phyloP scores from a whole-genome alignment of 2,329 filamentous ascomycete genomes.

The Neocatenulostroma microsporum region DNA sequence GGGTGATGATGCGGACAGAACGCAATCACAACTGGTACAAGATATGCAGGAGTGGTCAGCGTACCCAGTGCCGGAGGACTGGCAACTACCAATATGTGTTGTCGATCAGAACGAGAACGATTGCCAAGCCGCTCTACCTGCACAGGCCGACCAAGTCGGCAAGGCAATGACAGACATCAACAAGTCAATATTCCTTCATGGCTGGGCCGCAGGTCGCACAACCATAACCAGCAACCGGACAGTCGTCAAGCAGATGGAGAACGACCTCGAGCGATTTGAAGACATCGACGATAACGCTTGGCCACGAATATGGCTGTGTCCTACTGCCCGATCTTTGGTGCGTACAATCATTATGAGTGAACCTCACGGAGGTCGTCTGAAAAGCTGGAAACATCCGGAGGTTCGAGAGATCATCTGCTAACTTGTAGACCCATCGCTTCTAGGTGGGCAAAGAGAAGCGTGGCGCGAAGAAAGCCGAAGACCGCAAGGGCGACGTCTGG shows the following conservation, averaged over 20 bases:
- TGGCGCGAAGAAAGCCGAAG: conserved; percentile 2
- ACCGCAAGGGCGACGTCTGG: conserved; percentile 11
- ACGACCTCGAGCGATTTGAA: conserved; percentile 47
- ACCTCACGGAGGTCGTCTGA: too few relatives aligned
- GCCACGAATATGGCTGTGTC: conserved; percentile 57
- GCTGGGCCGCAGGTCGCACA: conserved; percentile 56
- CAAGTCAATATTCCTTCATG: conserved; percentile 63
- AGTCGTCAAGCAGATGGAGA: conserved; percentile 59
- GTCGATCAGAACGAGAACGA: conserved; percentile 39
- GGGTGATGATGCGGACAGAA: conserved; percentile 34
- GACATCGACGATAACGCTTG: conserved; percentile 44
- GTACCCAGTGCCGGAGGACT: conserved; percentile 46
- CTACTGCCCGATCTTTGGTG: conserved; percentile 57
- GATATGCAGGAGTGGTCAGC: conserved; percentile 42
- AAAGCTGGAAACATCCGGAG: too few relatives aligned
- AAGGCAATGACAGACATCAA: conserved; percentile 54
- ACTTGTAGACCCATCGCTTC: too few relatives aligned
- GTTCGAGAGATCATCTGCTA: too few relatives aligned
- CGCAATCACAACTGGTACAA: conserved; percentile 23
- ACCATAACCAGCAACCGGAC: conserved; percentile 65
- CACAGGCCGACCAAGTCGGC: conserved; percentile 37
- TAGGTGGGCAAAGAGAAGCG: conserved; percentile 58
- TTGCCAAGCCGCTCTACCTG: conserved; percentile 38
- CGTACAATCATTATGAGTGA: too few relatives aligned
- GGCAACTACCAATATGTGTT: conserved; percentile 54